phyloP scores from a whole-genome alignment of 257 asterid genomes.

The Solanum tacnaense region DNA sequence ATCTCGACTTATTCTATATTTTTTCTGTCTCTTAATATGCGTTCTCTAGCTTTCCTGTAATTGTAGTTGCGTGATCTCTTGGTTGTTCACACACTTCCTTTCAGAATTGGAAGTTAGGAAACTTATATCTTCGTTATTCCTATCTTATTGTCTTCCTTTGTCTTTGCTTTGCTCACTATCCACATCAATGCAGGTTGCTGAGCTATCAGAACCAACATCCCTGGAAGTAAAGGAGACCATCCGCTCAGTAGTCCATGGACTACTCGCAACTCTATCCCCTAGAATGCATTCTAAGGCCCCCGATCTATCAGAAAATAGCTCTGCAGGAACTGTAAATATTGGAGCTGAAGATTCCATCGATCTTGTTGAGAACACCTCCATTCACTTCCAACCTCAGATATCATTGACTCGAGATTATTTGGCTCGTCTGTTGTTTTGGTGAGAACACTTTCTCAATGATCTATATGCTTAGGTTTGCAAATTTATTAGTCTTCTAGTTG shows the following conservation, averaged over 20 bases:
- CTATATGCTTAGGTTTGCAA: background rate
- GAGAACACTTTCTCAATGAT: slow-evolving; percentile 3
- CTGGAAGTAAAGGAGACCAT: slow-evolving; percentile 63
- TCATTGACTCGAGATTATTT: slow-evolving; percentile 83
- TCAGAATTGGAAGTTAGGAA: background rate
- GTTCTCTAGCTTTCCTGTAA: background rate
- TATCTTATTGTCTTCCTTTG: background rate
- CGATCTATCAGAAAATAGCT: slow-evolving; percentile 31
- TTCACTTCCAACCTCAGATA: slow-evolving; percentile 78
- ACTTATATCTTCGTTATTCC: background rate
- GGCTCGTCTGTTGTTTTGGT: slow-evolving; percentile 90
- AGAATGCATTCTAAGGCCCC: slow-evolving; percentile 84
- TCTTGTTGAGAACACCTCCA: slow-evolving; percentile 75
- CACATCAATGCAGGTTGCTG: slow-evolving; percentile 52
- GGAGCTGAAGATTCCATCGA: slow-evolving; percentile 58
- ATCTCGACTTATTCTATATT: background rate
- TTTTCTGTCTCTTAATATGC: background rate
- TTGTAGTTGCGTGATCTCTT: background rate
- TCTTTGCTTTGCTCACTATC: background rate
- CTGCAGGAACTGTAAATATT: slow-evolving; percentile 31
- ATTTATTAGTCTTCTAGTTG: background rate
- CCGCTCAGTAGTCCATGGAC: slow-evolving; percentile 86
- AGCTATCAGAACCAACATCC: slow-evolving; percentile 85
- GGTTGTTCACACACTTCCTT: background rate
- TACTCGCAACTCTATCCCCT: slow-evolving; percentile 94